Percentiles rank a stretch among this genome's conserved stretches.
Conservation (phyloP, 345 rosid genomes). For the Sonneratia caseolaris region DNA sequence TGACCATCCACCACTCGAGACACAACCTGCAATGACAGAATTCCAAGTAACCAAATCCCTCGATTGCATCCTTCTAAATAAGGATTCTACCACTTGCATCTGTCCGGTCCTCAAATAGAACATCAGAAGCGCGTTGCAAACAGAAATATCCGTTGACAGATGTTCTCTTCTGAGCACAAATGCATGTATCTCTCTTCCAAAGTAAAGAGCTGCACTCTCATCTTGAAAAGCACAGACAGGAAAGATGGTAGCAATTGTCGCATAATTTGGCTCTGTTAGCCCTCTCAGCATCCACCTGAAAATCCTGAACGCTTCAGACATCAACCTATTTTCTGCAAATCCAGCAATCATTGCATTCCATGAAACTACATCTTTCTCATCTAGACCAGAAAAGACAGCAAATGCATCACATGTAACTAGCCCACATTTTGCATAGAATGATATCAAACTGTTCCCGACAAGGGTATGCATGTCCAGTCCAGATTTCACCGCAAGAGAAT, state of each 20-base stretch:
- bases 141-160: slow-evolving; percentile 36
- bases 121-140: slow-evolving; percentile 67
- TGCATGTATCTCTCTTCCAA: slow-evolving; percentile 61
- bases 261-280: slow-evolving; percentile 40
- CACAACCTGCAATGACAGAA: slow-evolving; percentile 62
- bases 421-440: slow-evolving; percentile 75
- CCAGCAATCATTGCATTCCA: slow-evolving; percentile 91
- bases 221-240: slow-evolving; percentile 52
- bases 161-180: slow-evolving; percentile 44
- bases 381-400: slow-evolving; percentile 42
- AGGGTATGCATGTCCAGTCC: slow-evolving; percentile 54
- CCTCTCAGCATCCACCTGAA: slow-evolving; percentile 52
- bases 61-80: slow-evolving; percentile 48
- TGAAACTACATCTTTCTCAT: slow-evolving; percentile 64
- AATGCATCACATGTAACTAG: slow-evolving; percentile 36
- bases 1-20: slow-evolving; percentile 47
- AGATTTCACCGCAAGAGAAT: slow-evolving; percentile 40
- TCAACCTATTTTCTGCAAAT: slow-evolving; percentile 58
- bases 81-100: slow-evolving; percentile 41
- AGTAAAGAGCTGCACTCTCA: slow-evolving; percentile 22
- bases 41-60: slow-evolving; percentile 90
- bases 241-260: slow-evolving; percentile 47
- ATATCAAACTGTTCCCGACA: slow-evolving; percentile 65
- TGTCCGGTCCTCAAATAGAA: slow-evolving; percentile 55
- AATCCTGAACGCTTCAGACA: slow-evolving; percentile 38